These are phyloP conservation scores for Iodosphaeria phyllophila DNA, from an alignment of 2,329 filamentous ascomycete genomes.

Conservation along the genomic window DNA sequence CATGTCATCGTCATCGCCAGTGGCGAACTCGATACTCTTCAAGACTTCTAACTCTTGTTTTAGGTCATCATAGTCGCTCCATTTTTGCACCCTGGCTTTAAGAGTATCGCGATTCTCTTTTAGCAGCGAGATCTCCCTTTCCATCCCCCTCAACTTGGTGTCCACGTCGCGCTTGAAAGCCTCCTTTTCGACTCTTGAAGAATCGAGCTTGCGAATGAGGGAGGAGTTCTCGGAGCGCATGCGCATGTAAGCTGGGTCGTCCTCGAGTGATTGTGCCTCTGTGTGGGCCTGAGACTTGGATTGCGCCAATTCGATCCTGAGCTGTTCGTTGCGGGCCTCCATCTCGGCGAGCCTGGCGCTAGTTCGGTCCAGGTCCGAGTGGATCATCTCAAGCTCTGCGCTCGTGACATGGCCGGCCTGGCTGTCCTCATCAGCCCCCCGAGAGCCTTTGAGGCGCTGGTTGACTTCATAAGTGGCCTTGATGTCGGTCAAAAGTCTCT, in stretches of 20 bases:
- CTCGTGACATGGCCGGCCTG: conserved; percentile 51
- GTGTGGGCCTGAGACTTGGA: conserved; percentile 55
- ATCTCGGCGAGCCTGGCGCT: conserved; percentile 75
- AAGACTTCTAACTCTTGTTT: conserved; percentile 92
- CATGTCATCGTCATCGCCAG: conserved; percentile 62
- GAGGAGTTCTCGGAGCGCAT: conserved; percentile 88
- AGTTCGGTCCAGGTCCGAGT: conserved; percentile 78
- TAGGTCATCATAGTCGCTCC: conserved; percentile 88
- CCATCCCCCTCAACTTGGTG: conserved; percentile 54
- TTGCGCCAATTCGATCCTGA: conserved; percentile 79
- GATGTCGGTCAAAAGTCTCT: conserved; percentile 78
- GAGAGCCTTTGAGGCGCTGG: conserved; percentile 63
- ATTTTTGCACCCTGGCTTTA: conserved; percentile 67
- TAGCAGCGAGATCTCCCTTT: conserved; percentile 57
- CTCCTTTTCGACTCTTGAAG: conserved; percentile 67
- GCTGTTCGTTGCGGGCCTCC: conserved; percentile 83
- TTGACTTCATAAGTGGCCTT: conserved; percentile 96
- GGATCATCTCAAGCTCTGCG: conserved; percentile 86
- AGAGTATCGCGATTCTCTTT: conserved; percentile 67
- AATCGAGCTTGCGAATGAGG: conserved; percentile 73
- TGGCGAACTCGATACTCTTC: conserved; percentile 94
- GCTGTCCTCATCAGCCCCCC: conserved; percentile 36
- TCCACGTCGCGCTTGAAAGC: conserved; percentile 61
- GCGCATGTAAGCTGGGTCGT: conserved; percentile 76
- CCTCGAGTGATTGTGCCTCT: conserved; percentile 50